Evolutionary conservation across 139 green algal genomes (phyloP), one percentile per base, ranked within the genome.

Genomic region (Coelastrella sp.): DNA sequence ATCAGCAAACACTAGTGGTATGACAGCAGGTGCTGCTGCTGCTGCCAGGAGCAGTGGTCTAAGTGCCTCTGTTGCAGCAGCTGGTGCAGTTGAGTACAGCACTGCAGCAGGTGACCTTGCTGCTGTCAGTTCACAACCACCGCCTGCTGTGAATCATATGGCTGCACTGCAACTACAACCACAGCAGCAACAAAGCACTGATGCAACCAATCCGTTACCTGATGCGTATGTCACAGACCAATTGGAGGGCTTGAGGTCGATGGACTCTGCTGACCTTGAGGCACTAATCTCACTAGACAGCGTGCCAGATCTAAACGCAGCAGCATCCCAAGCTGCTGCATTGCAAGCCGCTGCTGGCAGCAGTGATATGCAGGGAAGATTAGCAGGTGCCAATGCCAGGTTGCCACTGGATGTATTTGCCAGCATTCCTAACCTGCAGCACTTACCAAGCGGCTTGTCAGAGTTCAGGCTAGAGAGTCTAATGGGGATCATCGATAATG

Each of bases 1-100:
- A 40, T 40, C 62, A n/a, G 62, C 27, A 27, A 69, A 40, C 62
- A 69, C 27, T 30, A 69, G 71, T 30, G 71, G 71, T 41, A 38
- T 38, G 0, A 77, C 23, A 23, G 50, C 19, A 19, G 48, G 3
- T 15, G 32, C n/a, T 81, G 73, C 23, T 63, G 25, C 43, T 35
- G 66, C 66, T 75, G 66, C 66, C 11, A n/a, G n/a, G n/a, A n/a
- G 48, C 48, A 21, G 53, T 9, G 53, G 53, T 64, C 27, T 21
- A 37, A 8, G 40, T 25, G 40, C 69, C 40, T 41, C n/a, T 63
- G 40, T n/a, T 79, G 30, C 69, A 40, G 41, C 41, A 40, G 41
- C 41, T 72, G 77, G n/a, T 11, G 25, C 68, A 63, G 77, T 59
- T 35, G 59, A 38, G 40, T 27, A 21, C 34, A 11, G 59, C 11